A percentile compares a stretch with the other conserved stretches of the same genome.
These are phyloP conservation scores for Polyporus tsugae DNA, from an alignment of 1,284 basidiomycete genomes.

Conservation along the genomic window DNA sequence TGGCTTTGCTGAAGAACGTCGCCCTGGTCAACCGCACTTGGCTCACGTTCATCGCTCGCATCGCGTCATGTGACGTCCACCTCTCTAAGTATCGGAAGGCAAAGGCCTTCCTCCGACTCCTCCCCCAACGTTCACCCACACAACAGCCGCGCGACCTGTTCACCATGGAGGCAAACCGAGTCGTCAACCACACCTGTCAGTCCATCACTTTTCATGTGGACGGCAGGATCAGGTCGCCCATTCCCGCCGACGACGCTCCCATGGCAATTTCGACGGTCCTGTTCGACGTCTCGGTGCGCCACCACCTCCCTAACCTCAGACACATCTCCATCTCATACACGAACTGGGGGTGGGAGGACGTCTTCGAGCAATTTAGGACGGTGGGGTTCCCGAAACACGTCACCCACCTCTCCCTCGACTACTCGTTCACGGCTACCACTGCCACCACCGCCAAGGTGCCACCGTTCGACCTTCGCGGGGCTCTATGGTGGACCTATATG, in stretches of 20 bases:
- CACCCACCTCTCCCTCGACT: slow-evolving; percentile 41
- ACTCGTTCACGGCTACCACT: slow-evolving; percentile 33
- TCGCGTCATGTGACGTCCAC: slow-evolving; percentile 45
- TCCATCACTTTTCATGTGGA: slow-evolving; percentile 43
- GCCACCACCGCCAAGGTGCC: slow-evolving; percentile 21
- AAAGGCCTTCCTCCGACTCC: slow-evolving; percentile 36
- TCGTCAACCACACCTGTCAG: slow-evolving; percentile 37
- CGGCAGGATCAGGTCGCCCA: slow-evolving; percentile 10
- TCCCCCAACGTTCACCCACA: slow-evolving; percentile 29
- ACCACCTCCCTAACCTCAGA: slow-evolving; percentile 47
- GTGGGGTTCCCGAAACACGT: slow-evolving; percentile 43
- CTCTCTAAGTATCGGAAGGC: slow-evolving; percentile 41
- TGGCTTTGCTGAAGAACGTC: slow-evolving; percentile 41
- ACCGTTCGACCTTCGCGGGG: slow-evolving; percentile 28
- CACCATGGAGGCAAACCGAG: slow-evolving; percentile 27
- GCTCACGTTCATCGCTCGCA: slow-evolving; percentile 40
- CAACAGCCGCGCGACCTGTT: slow-evolving; percentile 26
- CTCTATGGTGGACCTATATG: slow-evolving; percentile 13
- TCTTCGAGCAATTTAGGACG: slow-evolving; percentile 44
- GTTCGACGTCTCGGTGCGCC: slow-evolving; percentile 38
- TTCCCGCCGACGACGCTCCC: slow-evolving; percentile 29
- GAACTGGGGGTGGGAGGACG: slow-evolving; percentile 45
- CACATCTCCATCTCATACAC: slow-evolving; percentile 44
- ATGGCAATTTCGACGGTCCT: slow-evolving; percentile 37
- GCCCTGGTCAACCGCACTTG: slow-evolving; percentile 44